Conservation (phyloP, 129 eudicot genomes). For the Tagetes patula region DNA sequence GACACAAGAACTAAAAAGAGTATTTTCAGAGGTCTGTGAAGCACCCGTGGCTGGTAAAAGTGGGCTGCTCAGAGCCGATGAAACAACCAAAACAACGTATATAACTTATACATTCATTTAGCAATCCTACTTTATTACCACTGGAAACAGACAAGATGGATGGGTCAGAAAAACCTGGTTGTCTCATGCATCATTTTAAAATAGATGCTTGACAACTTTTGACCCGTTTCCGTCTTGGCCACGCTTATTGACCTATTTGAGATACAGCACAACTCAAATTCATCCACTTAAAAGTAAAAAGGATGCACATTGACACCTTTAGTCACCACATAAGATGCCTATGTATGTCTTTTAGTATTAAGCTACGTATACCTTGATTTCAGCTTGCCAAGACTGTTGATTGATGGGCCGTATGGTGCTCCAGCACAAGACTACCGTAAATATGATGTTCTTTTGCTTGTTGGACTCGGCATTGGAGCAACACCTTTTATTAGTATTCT, state of each 20-base stretch:
- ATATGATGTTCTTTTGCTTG: conserved; percentile 86
- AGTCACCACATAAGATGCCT: background rate
- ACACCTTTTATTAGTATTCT: conserved; percentile 95
- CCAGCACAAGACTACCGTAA: conserved; percentile 95
- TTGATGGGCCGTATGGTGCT: conserved; percentile 98
- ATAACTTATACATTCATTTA: conserved; percentile 7
- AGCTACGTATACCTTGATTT: background rate
- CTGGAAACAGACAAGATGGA: background rate
- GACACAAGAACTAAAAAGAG: conserved; percentile 85
- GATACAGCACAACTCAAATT: background rate
- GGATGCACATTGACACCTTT: background rate
- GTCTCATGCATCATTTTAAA: background rate
- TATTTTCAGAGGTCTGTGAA: conserved; percentile 87
- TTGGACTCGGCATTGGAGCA: conserved; percentile 99
- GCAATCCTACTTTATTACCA: background rate
- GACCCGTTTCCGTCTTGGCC: background rate
- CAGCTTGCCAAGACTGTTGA: conserved; percentile 88
- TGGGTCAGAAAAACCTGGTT: background rate
- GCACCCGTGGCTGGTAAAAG: conserved; percentile 77
- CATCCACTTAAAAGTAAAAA: background rate
- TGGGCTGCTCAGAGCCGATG: conserved; percentile 94
- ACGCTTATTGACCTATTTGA: background rate
- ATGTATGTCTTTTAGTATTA: background rate
- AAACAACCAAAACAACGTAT: conserved; percentile 74
- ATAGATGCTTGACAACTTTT: background rate